Conservation (phyloP, 2,329 filamentous ascomycete species). For the Penicillium sp. region DNA sequence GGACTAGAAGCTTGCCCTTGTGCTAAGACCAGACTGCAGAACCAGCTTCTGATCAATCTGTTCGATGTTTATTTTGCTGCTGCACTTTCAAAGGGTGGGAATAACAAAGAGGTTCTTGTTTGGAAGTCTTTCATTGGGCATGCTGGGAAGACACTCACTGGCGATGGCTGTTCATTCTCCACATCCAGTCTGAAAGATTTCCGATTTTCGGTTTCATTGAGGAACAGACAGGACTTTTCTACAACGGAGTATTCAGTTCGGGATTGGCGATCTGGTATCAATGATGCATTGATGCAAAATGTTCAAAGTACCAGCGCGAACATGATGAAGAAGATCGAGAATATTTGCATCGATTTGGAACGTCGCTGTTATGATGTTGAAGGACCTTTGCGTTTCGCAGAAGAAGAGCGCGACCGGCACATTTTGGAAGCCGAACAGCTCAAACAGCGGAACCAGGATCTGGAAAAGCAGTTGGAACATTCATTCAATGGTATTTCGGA, state of each 20-base stretch:
- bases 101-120: constrained; percentile 8
- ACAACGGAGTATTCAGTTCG: constrained; percentile 27
- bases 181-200: constrained; percentile 7
- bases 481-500: constrained; percentile 36
- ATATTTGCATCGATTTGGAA: constrained; percentile 59
- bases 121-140: constrained; percentile 24
- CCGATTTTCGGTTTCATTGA: constrained; percentile 10
- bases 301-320: constrained; percentile 47
- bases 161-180: constrained; percentile 19
- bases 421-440: constrained; percentile 37
- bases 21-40: constrained; percentile 19
- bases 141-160: constrained; percentile 9
- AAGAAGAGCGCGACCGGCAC: constrained; percentile 34
- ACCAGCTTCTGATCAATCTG: constrained; percentile 27
- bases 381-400: constrained; percentile 50
- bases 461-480: constrained; percentile 40
- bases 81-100: constrained; percentile 10
- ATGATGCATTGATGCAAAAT: constrained; percentile 45
- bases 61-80: constrained; percentile 26
- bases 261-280: constrained; percentile 53
- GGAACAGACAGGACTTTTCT: constrained; percentile 11
- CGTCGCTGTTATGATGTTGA: constrained; percentile 57
- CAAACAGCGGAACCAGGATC: constrained; percentile 34
- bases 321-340: constrained; percentile 51
- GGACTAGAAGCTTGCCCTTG: constrained; percentile 20